A percentile compares a stretch with the other conserved stretches of the same genome.
Conservation (phyloP, 2,329 filamentous ascomycete species). For the Ophiostoma populinum region DNA sequence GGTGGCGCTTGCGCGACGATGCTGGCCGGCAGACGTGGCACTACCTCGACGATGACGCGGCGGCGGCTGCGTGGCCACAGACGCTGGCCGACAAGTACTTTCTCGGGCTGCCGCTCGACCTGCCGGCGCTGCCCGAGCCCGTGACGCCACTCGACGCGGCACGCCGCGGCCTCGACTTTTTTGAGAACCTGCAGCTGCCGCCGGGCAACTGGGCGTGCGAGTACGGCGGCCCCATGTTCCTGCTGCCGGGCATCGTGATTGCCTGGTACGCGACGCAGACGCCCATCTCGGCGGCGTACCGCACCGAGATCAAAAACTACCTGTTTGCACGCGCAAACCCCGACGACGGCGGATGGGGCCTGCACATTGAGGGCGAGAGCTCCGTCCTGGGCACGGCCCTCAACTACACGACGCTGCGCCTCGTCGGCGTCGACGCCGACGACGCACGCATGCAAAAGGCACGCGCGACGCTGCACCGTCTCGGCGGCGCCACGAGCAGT, state of each 20-base stretch:
- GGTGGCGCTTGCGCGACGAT: conserved; percentile 76
- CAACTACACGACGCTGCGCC: conserved; percentile 68
- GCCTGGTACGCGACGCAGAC: conserved; percentile 82
- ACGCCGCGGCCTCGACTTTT: conserved; percentile 71
- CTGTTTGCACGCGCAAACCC: conserved; percentile 70
- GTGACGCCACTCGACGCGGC: conserved; percentile 61
- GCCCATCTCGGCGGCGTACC: conserved; percentile 61
- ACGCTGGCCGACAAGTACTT: conserved; percentile 78
- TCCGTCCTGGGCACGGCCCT: conserved; percentile 78
- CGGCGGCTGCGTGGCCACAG: conserved; percentile 66
- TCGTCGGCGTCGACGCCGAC: conserved; percentile 70
- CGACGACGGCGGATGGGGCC: conserved; percentile 87
- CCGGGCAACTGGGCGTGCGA: conserved; percentile 94
- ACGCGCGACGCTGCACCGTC: conserved; percentile 59
- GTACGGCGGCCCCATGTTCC: conserved; percentile 94
- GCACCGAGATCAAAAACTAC: conserved; percentile 84
- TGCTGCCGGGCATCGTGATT: conserved; percentile 71
- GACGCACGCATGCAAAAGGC: conserved; percentile 77
- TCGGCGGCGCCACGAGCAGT: conserved; percentile 67
- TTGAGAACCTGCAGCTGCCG: conserved; percentile 72
- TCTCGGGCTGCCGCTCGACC: conserved; percentile 58
- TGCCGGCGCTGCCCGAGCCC: conserved; percentile 54
- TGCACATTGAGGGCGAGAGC: conserved; percentile 88
- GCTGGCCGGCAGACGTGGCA: conserved; percentile 85
- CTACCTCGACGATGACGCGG: conserved; percentile 61